Percentiles rank a stretch among this genome's conserved stretches.
These are phyloP conservation scores for Trifolium dubium DNA, from an alignment of 306 rosid species.

Conservation along the genomic window DNA sequence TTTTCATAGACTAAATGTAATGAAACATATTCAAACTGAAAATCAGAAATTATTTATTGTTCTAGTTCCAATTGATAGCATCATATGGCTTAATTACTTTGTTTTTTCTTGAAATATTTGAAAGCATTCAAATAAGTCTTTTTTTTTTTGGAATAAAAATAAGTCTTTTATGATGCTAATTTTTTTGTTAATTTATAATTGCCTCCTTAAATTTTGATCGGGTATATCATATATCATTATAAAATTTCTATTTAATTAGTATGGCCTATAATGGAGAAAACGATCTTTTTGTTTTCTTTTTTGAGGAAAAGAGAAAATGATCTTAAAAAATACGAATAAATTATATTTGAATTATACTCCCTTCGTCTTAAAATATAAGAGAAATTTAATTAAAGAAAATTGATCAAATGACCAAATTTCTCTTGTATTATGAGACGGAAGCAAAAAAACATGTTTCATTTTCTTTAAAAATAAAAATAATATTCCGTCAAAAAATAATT, in stretches of 20 bases:
- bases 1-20: not conserved
- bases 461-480: no score
- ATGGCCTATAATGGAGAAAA: not conserved
- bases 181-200: not conserved
- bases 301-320: not conserved
- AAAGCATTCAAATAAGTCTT: not conserved
- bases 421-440: no score
- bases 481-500: no score
- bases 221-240: not conserved
- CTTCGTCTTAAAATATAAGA: no score
- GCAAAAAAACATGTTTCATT: no score
- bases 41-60: not conserved
- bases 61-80: not conserved
- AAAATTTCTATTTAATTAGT: not conserved
- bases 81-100: not conserved
- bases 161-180: no score
- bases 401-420: no score
- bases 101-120: not conserved
- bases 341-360: not conserved
- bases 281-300: not conserved
- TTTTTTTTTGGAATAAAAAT: no score
- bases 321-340: not conserved
- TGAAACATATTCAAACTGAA: not conserved
- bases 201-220: not conserved
- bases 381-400: no score